Evolutionary conservation across 345 rosid species (phyloP).

Genomic region (Eucalyptus fibrosa): DNA sequence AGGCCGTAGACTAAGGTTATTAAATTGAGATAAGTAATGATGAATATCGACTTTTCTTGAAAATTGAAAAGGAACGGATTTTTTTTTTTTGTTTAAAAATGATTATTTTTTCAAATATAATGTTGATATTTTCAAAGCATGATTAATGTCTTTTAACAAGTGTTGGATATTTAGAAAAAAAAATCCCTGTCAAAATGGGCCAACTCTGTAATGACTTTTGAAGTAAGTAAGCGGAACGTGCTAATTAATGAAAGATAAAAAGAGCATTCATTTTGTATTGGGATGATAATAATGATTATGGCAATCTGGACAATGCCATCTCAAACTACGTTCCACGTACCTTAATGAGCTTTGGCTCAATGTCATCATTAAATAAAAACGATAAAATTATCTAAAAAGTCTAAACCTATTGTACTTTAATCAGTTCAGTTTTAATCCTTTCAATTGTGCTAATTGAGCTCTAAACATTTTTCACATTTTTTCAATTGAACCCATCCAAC

Average conservation of each 20-base stretch:
- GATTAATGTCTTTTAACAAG: background rate
- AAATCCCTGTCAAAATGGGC: background rate
- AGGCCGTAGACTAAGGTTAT: background rate
- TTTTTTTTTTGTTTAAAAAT: background rate
- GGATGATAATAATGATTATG: background rate
- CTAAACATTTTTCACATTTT: no score
- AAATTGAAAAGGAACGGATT: background rate
- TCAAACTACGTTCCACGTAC: background rate
- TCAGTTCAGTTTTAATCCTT: accelerated
- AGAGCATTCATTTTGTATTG: background rate
- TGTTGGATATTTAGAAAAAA: background rate
- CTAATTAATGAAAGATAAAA: slow-evolving; percentile 17
- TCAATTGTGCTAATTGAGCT: no score
- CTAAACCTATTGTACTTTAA: no score
- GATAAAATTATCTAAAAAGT: background rate
- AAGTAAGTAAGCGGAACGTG: slow-evolving; percentile 41
- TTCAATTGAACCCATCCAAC: background rate
- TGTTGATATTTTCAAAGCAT: background rate
- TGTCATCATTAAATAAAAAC: background rate
- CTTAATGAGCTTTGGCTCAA: background rate
- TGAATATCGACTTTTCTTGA: background rate
- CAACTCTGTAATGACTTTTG: slow-evolving; percentile 4
- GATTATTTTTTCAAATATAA: background rate
- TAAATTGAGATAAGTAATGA: background rate
- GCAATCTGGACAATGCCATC: background rate